Percentiles rank a stretch among this genome's conserved stretches.
These are phyloP conservation scores for Jacaranda mimosifolia DNA, from an alignment of 257 asterid genomes.

Conservation along the genomic window DNA sequence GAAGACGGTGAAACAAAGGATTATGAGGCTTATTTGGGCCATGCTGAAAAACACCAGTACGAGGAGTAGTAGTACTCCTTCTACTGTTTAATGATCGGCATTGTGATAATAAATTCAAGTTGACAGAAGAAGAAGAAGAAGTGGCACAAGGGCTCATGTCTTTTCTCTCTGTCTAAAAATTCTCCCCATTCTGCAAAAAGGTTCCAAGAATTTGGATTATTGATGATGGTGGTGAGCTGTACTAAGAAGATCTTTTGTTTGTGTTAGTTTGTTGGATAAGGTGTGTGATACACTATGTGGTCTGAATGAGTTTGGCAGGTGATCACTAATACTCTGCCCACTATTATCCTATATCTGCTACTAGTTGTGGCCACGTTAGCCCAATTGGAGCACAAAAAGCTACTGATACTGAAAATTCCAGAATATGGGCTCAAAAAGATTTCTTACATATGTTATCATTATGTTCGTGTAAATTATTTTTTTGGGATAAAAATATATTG, in stretches of 20 bases:
- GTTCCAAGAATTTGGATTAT: slow-evolving; percentile 35
- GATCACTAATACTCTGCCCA: neutral
- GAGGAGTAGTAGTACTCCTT: slow-evolving; percentile 14
- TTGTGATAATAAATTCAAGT: slow-evolving; percentile 19
- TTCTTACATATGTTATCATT: neutral
- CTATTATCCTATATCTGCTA: neutral
- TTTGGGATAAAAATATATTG: no score
- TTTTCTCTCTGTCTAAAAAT: slow-evolving; percentile 9
- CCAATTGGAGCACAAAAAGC: neutral
- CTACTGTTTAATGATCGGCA: slow-evolving; percentile 30
- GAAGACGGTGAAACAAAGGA: slow-evolving; percentile 36
- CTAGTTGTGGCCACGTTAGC: slow-evolving; percentile 32
- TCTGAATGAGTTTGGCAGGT: slow-evolving; percentile 22
- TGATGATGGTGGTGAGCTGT: slow-evolving; percentile 36
- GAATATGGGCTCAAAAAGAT: neutral
- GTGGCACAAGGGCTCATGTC: slow-evolving; percentile 47
- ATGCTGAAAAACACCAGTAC: slow-evolving; percentile 14
- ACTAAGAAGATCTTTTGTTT: slow-evolving; percentile 27
- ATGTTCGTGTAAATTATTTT: no score
- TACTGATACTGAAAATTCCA: neutral
- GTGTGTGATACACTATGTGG: slow-evolving; percentile 42
- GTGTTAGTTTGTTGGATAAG: slow-evolving; percentile 44
- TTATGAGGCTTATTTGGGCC: slow-evolving; percentile 30
- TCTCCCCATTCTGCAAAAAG: slow-evolving; percentile 39
- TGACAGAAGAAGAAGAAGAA: slow-evolving; percentile 40